Evolutionary conservation across 169 alveolate genomes (phyloP), one percentile per base, ranked within the genome.

Genomic region (Plasmodium billcollinsi): DNA sequence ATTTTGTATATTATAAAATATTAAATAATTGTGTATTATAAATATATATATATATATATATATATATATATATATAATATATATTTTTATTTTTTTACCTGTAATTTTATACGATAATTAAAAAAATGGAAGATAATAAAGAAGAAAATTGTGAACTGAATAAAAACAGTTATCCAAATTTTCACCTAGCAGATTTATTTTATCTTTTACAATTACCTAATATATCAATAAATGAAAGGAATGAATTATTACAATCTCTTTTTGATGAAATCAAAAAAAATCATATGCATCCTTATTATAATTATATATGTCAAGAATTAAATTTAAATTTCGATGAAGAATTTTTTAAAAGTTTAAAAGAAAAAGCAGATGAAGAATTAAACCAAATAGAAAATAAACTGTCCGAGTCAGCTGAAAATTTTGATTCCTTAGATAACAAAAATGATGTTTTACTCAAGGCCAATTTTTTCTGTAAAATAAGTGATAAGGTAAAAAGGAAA

Each of bases 381-480:
- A 91, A 94, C 49, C 94, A 95, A 76, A 89, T 95, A 15, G 97
- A 96, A 33, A 96, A 83, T 52, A 95, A 95, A 86, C 94, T 96
- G 26, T 94, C 92, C 71, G 98, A 97, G 39, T 98, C 98, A 7
- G 94, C 96, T 88, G 97, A 97, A 78, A 94, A 96, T 75, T 95
- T 93, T 73, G 99, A 98, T 58, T 98, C 97, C 54, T 88, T 95
- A 20, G 99, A 97, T 61, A 95, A 96, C 29, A 95, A 97, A 90
- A 99, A 98, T 80, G 98, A 97, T 12, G 73, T 97, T 24, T 91
- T 96, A 39, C 97, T 95, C 49, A 97, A 95, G 88, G 99, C 98
- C 5, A 88, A 92, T 72, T 96, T 89, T 78, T 96, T 90, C 88
- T 88, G 95, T 85, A 93, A 95, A 73, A 95, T 95, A 29, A 97